These are phyloP conservation scores for Plasmodium gallinaceum DNA, from an alignment of 169 alveolate species.

Conservation along the genomic window DNA sequence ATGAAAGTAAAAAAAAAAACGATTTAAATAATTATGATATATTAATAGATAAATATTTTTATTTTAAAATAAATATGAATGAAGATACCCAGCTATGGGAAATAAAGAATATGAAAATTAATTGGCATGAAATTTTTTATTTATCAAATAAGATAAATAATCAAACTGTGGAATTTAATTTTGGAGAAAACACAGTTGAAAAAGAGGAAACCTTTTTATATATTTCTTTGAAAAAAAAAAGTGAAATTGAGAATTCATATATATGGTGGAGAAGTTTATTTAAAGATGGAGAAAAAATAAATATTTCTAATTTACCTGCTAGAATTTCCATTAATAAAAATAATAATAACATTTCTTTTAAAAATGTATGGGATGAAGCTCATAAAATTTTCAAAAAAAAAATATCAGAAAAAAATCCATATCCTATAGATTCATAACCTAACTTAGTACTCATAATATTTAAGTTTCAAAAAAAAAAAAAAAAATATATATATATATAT, in stretches of 20 bases:
- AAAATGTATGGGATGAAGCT: conserved; percentile 71
- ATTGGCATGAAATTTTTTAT: conserved; percentile 50
- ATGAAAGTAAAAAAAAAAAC: neutral
- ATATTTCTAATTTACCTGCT: conserved; percentile 42
- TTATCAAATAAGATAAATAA: conserved; percentile 64
- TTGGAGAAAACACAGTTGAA: conserved; percentile 37
- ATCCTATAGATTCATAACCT: conserved; percentile 21
- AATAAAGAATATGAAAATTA: conserved; percentile 56
- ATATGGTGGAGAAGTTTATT: conserved; percentile 74
- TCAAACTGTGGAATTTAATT: conserved; percentile 33
- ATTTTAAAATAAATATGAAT: conserved; percentile 41
- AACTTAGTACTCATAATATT: too few relatives aligned
- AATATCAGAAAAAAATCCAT: conserved; percentile 42
- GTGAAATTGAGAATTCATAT: conserved; percentile 49
- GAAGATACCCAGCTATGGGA: conserved; percentile 78
- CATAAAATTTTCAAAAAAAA: conserved; percentile 71
- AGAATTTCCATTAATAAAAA: conserved; percentile 32
- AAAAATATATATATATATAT: neutral
- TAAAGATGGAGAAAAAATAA: conserved; percentile 36
- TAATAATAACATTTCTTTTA: conserved; percentile 39
- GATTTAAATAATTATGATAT: neutral
- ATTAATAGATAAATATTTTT: conserved; percentile 40
- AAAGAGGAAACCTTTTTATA: conserved; percentile 75
- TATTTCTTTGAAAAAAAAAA: conserved; percentile 62
- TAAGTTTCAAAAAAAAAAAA: neutral